Evolutionary conservation across 139 green algal genomes (phyloP), one percentile per base, ranked within the genome.

Genomic region (Desmodesmus armatus): DNA sequence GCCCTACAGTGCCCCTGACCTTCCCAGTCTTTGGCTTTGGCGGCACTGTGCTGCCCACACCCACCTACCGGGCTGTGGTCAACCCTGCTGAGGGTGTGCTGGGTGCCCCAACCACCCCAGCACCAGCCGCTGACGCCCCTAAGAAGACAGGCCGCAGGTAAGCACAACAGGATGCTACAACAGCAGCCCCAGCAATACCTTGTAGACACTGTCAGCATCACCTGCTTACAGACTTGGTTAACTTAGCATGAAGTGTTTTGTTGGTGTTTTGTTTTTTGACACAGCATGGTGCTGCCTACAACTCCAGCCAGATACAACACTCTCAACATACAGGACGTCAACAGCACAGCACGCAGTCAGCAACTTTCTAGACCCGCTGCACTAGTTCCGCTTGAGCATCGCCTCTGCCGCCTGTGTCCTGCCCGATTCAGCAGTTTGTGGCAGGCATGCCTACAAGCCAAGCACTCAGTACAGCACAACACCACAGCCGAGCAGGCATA

Each of bases 11-110:
- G 47, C 47, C 47, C 13, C 47, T 55, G 47, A 55, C 47, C 47
- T 55, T 55, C 47, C 47, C 47, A 21, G 47, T 55, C 9, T 74
- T 49, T 33, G 47, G 33, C 66, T 44, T n/a, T 51, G 33, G 35
- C n/a, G 66, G 66, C 66, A 74, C 5, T 4, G 19, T 74, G 6
- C 66, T 74, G 33, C 66, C 66, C 29, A n/a, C 33, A 31, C 33
- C 19, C 35, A 74, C 5, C 3, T 5, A 44, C 7, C 35, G n/a
- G 33, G 33, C 47, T 6, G 33, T 44, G 13, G 25, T 74, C 66
- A 49, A 74, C 66, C 63, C 63, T 31, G 58, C 58, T 67, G 58
- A 35, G 58, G n/a, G n/a, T n/a, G n/a, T n/a, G n/a, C n/a, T n/a
- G n/a, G n/a, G n/a, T n/a, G n/a, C n/a, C n/a, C n/a, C n/a, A n/a